Evolutionary conservation across 1,139 yeast genomes (phyloP), one percentile per base, ranked within the genome.

Genomic region (Yamadazyma epiphylla): DNA sequence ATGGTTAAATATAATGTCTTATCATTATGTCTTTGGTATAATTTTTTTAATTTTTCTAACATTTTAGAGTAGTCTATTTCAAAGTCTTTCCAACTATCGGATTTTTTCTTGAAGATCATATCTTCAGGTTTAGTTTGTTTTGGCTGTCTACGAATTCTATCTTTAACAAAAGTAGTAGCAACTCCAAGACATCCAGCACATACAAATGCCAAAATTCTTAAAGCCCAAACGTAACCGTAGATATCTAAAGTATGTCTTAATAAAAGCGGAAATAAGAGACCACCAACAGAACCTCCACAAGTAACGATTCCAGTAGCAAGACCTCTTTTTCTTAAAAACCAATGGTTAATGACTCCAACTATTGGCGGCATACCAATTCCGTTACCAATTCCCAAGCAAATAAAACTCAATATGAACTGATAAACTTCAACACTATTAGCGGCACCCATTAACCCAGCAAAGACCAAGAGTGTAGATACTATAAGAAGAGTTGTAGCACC

Each of bases 101-200:
- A 16, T 17, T 9, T 14, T 19, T 24, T 10, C n/a, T 23, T 17
- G 7, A 17, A 7, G 20, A 17, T 17, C 9, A 10, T 10, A 5
- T 4, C 14, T 7, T 15, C n/a, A 7, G 20, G 9, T 20, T 23
- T 24, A 5, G 13, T 15, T 13, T 22, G 8, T 8, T 5, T 14
- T 3, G 15, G 19, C 3, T 5, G 13, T 15, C 38, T 26, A 16
- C 27, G 27, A 12, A 38, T 17, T 40, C 83, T 60, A 46, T 74
- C 82, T 27, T 60, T 64, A 3, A 69, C 68, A 14, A 75, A 53
- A 0, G 61, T 30, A 13, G 60, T 53, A 2, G 78, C 57, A 13
- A 55, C 35, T 1, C 53, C 25, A 42, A 73, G 51, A 35, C 62
- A 59, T 1, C 45, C 58, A 13, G 57, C 38, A 27, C 60, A 53